Conservation (phyloP, 169 alveolate genomes). For the Babesia divergens region DNA sequence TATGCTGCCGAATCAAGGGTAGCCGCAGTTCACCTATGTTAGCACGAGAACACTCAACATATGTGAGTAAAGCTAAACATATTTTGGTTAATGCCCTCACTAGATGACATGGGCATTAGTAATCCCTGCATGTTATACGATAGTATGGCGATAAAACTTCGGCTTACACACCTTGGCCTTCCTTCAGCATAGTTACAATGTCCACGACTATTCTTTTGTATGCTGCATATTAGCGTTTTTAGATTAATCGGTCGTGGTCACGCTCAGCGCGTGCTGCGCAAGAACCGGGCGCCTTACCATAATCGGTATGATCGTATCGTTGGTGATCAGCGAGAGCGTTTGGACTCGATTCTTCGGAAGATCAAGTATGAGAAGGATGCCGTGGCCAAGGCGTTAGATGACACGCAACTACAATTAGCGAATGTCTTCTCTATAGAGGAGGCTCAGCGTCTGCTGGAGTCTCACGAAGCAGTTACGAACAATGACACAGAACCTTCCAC, state of each 20-base stretch:
- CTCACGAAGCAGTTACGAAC: background rate
- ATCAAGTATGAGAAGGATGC: conserved; percentile 59
- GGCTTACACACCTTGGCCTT: no score
- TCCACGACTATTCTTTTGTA: no score
- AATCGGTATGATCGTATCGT: conserved; percentile 19
- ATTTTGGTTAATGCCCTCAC: no score
- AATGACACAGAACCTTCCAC: background rate
- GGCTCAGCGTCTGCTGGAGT: conserved; percentile 5
- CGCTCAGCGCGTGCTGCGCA: conserved; percentile 47
- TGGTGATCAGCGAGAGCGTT: conserved; percentile 57
- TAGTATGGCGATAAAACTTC: no score
- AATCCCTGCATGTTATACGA: no score
- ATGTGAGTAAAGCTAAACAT: no score
- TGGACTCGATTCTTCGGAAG: conserved; percentile 8
- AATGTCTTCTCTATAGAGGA: conserved; percentile 20
- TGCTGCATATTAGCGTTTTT: background rate
- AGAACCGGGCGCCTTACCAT: conserved; percentile 36
- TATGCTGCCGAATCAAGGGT: no score
- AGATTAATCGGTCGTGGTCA: conserved; percentile 47
- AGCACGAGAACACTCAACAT: no score
- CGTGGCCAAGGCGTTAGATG: conserved; percentile 34
- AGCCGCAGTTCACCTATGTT: no score
- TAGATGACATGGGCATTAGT: no score
- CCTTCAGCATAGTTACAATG: no score
- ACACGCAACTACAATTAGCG: conserved; percentile 24